Conservation (phyloP, 352 stramenopile species). For the Globisporangium barbulae region DNA sequence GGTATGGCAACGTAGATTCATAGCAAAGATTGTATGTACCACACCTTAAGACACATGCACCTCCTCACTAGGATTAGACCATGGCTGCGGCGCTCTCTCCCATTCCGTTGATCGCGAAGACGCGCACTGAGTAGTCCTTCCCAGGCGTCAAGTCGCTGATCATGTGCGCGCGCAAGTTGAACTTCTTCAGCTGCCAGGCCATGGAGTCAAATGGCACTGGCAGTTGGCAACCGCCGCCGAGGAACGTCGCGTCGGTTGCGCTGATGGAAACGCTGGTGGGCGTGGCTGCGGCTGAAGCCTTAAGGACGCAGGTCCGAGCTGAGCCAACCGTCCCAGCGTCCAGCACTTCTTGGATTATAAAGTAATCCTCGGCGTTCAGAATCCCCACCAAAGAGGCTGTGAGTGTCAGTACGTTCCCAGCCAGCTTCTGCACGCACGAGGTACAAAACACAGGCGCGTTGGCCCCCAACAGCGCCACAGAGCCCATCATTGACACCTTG, state of each 20-base stretch:
- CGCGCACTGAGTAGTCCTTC: slow-evolving; percentile 65
- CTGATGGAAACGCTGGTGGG: slow-evolving; percentile 30
- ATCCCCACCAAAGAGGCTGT: slow-evolving; percentile 25
- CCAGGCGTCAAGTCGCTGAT: slow-evolving; percentile 61
- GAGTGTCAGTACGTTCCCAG: slow-evolving; percentile 33
- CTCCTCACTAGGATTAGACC: not conserved
- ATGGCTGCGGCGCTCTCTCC: slow-evolving; percentile 42
- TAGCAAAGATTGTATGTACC: not conserved
- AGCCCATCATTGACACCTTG: slow-evolving; percentile 10
- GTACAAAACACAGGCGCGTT: slow-evolving; percentile 41
- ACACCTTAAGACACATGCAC: not conserved
- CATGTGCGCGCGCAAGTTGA: slow-evolving; percentile 58
- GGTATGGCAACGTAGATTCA: not conserved
- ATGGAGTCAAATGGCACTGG: slow-evolving; percentile 42
- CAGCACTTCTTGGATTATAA: slow-evolving; percentile 59
- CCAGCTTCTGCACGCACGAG: slow-evolving; percentile 59
- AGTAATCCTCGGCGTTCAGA: slow-evolving; percentile 36
- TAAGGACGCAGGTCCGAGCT: slow-evolving; percentile 47
- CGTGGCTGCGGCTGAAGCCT: slow-evolving; percentile 12
- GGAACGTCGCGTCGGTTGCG: slow-evolving; percentile 20
- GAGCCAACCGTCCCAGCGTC: not conserved
- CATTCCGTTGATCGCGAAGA: slow-evolving; percentile 33
- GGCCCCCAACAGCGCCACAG: slow-evolving; percentile 29
- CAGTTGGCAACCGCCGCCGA: slow-evolving; percentile 38
- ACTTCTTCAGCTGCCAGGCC: slow-evolving; percentile 53